Conservation (phyloP, 1,284 basidiomycete species). For the Naganishia liquefaciens region DNA sequence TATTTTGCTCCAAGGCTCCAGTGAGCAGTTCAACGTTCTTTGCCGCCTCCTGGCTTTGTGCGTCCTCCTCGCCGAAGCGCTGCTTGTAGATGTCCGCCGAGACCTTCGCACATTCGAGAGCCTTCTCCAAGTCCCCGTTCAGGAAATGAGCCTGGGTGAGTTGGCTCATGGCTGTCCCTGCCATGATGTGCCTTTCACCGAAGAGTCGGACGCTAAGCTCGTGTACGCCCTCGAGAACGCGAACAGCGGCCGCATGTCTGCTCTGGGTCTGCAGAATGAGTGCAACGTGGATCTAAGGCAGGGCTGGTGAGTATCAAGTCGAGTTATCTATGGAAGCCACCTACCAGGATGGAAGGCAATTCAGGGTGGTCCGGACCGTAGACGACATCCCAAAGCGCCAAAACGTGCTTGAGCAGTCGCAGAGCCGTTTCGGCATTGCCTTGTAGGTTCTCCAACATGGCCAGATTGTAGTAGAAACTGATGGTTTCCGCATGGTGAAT, state of each 20-base stretch:
- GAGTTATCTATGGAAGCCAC: slow-evolving; percentile 34
- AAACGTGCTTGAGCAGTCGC: slow-evolving; percentile 58
- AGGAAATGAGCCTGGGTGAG: slow-evolving; percentile 55
- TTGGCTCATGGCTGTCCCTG: slow-evolving; percentile 50
- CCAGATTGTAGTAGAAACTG: slow-evolving; percentile 61
- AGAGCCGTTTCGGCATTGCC: slow-evolving; percentile 55
- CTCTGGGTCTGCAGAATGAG: slow-evolving; percentile 51
- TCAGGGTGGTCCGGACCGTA: slow-evolving; percentile 60
- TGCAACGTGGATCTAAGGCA: slow-evolving; percentile 49
- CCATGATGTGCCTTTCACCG: slow-evolving; percentile 48
- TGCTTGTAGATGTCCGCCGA: slow-evolving; percentile 54
- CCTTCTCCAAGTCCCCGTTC: slow-evolving; percentile 50
- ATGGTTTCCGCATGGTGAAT: slow-evolving; percentile 60
- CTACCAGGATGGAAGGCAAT: slow-evolving; percentile 56
- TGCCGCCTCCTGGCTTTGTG: slow-evolving; percentile 53
- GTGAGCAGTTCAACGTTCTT: slow-evolving; percentile 55
- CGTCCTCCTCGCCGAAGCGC: slow-evolving; percentile 51
- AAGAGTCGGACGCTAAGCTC: slow-evolving; percentile 44
- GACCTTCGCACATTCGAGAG: slow-evolving; percentile 49
- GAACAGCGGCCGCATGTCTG: slow-evolving; percentile 48
- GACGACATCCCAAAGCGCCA: slow-evolving; percentile 58
- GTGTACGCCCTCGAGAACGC: slow-evolving; percentile 47
- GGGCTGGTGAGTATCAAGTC: not conserved
- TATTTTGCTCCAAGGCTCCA: slow-evolving; percentile 50
- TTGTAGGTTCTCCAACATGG: slow-evolving; percentile 58